Evolutionary conservation across 495 filamentous ascomycete species (phyloP).

Genomic region (Penicillium diatomitis): DNA sequence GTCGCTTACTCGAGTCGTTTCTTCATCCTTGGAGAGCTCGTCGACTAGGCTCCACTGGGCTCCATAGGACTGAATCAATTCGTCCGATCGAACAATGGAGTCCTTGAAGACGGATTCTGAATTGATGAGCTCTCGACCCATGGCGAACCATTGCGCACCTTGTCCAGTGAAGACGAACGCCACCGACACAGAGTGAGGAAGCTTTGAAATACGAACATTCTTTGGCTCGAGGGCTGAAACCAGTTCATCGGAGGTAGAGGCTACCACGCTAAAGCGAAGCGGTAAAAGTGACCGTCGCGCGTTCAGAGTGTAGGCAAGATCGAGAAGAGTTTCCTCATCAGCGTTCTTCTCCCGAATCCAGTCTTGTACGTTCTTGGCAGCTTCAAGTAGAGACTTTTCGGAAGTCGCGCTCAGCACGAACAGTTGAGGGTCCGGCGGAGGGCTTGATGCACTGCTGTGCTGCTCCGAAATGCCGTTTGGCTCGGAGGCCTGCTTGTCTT

Average conservation of each 20-base stretch:
- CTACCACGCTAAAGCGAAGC: not conserved
- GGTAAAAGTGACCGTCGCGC: not conserved
- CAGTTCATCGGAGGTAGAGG: not conserved
- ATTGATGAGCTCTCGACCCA: slow-evolving; percentile 3
- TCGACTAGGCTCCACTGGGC: not conserved
- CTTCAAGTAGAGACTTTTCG: not conserved
- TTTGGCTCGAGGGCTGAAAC: not conserved
- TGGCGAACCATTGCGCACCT: slow-evolving; percentile 5
- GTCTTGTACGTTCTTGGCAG: not conserved
- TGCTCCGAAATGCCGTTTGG: not conserved
- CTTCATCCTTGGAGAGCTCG: not conserved
- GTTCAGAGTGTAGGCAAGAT: not conserved
- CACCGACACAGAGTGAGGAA: not conserved
- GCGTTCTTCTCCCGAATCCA: not conserved
- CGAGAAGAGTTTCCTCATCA: not conserved
- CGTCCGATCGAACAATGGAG: not conserved
- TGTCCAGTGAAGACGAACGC: slow-evolving; percentile 2
- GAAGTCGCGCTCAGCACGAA: not conserved
- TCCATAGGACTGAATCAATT: not conserved
- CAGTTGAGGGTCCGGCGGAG: not conserved
- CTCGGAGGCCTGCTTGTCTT: not conserved
- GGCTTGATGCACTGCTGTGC: not conserved
- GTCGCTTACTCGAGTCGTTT: not conserved
- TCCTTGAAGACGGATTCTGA: not conserved
- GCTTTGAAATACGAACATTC: not conserved